A percentile compares a stretch with the other conserved stretches of the same genome.
Evolutionary conservation across 495 filamentous ascomycete genomes (phyloP).

Genomic region (Penicillium canescens): DNA sequence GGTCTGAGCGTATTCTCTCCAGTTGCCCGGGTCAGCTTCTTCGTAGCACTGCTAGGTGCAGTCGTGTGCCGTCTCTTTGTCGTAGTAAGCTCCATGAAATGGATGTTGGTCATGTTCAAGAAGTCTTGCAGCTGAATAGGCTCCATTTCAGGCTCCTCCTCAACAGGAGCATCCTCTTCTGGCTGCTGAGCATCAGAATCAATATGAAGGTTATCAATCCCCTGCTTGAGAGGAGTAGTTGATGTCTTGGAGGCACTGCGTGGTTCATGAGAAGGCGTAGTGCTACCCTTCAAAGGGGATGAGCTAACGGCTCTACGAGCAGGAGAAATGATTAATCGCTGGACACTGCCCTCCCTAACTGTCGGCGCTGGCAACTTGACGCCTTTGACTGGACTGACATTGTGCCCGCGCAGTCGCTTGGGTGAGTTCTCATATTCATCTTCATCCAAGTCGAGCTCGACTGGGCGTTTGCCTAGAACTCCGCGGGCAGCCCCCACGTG

Average conservation of each 20-base stretch:
- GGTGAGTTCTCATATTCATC: constrained; percentile 61
- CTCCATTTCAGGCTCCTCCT: constrained; percentile 49
- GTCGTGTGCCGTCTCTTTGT: constrained; percentile 89
- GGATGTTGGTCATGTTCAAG: constrained; percentile 90
- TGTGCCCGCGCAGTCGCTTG: constrained; percentile 67
- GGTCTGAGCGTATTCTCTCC: constrained; percentile 45
- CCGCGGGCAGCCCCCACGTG: constrained; percentile 74
- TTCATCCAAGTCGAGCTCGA: constrained; percentile 70
- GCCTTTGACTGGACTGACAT: constrained; percentile 77
- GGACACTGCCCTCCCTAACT: constrained; percentile 60
- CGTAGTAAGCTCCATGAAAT: constrained; percentile 93
- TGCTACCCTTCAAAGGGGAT: constrained; percentile 36
- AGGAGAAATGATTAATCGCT: constrained; percentile 56
- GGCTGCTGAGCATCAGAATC: constrained; percentile 23
- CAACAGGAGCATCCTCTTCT: constrained; percentile 10
- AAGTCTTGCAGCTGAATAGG: constrained; percentile 89
- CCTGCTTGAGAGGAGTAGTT: constrained; percentile 27
- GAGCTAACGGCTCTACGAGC: constrained; percentile 31
- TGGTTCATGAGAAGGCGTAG: constrained; percentile 35
- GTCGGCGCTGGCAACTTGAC: constrained; percentile 66
- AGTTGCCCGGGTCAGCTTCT: constrained; percentile 35
- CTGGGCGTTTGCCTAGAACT: constrained; percentile 71
- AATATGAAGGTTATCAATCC: constrained; percentile 23
- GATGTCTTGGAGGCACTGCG: constrained; percentile 13
- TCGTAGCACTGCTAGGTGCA: constrained; percentile 54